Evolutionary conservation across 1,139 yeast species (phyloP).

Genomic region (Pneumocystis jirovecii): DNA sequence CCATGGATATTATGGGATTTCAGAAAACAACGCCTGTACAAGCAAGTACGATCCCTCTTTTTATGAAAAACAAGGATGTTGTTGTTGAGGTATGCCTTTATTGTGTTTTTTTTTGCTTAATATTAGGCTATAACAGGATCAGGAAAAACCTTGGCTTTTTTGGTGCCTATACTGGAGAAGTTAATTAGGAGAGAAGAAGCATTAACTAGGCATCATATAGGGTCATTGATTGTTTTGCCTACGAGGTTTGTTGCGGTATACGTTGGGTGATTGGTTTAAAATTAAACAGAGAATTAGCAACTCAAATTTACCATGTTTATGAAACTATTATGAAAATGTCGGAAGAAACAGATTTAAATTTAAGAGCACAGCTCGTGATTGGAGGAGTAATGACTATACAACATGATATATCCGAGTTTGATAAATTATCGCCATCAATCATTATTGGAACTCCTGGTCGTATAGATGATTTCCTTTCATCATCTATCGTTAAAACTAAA

Average conservation of each 20-base stretch:
- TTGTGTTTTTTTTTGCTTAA: background rate
- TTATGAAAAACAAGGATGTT: slow-evolving; percentile 82
- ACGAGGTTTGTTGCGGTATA: slow-evolving; percentile 27
- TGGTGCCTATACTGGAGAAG: slow-evolving; percentile 60
- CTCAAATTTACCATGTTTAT: slow-evolving; percentile 62
- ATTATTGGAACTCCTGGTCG: slow-evolving; percentile 92
- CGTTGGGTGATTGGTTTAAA: background rate
- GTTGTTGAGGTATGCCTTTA: slow-evolving; percentile 45
- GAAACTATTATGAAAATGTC: slow-evolving; percentile 39
- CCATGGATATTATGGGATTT: slow-evolving; percentile 38
- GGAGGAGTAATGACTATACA: slow-evolving; percentile 61
- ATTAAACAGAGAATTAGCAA: slow-evolving; percentile 58
- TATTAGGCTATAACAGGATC: slow-evolving; percentile 76
- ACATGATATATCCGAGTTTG: slow-evolving; percentile 53
- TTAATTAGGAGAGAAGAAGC: slow-evolving; percentile 17
- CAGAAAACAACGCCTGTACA: slow-evolving; percentile 91
- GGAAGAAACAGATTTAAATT: background rate
- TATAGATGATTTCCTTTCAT: slow-evolving; percentile 50
- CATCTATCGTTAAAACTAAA: slow-evolving; percentile 18
- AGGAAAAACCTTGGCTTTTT: slow-evolving; percentile 82
- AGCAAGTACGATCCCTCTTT: slow-evolving; percentile 82
- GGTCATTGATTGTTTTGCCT: slow-evolving; percentile 66
- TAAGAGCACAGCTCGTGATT: slow-evolving; percentile 57
- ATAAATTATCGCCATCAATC: slow-evolving; percentile 47
- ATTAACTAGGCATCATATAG: slow-evolving; percentile 39